Evolutionary conservation across 441 rosid species (phyloP).

Genomic region (Pelargonium myrrhifolium): DNA sequence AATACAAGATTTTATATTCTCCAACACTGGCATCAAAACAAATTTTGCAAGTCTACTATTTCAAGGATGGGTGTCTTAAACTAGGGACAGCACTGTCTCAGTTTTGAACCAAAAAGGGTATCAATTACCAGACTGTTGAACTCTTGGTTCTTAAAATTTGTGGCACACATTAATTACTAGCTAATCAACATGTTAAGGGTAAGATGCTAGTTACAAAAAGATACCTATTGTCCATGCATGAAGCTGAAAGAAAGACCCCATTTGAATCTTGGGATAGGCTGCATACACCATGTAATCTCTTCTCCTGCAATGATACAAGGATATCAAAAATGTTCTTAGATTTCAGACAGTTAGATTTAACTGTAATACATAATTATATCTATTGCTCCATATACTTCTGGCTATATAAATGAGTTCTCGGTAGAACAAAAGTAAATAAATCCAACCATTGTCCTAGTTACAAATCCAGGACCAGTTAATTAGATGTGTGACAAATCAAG

Average conservation of each 20-base stretch:
- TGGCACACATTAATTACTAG: neutral
- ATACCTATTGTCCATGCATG: constrained; percentile 88
- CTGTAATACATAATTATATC: too few relatives aligned
- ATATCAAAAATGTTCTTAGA: neutral
- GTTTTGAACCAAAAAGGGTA: neutral
- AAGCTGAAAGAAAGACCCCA: constrained; percentile 72
- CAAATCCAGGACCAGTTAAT: neutral
- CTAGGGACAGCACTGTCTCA: neutral
- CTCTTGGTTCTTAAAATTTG: neutral
- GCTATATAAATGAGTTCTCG: too few relatives aligned
- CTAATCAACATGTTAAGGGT: neutral
- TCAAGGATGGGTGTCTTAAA: neutral
- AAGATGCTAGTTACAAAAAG: neutral
- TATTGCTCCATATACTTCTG: too few relatives aligned
- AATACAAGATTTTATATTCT: neutral
- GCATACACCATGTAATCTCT: constrained; percentile 66
- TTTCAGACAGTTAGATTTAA: neutral
- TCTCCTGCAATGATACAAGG: constrained; percentile 39
- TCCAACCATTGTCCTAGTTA: neutral
- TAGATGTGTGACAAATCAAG: neutral
- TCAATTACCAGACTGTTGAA: neutral
- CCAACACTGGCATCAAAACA: neutral
- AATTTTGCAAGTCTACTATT: neutral
- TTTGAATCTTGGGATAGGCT: constrained; percentile 76
- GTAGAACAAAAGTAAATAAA: neutral